Conservation (phyloP, 176 grass and related monocot species). For the Oryza rufipogon region DNA sequence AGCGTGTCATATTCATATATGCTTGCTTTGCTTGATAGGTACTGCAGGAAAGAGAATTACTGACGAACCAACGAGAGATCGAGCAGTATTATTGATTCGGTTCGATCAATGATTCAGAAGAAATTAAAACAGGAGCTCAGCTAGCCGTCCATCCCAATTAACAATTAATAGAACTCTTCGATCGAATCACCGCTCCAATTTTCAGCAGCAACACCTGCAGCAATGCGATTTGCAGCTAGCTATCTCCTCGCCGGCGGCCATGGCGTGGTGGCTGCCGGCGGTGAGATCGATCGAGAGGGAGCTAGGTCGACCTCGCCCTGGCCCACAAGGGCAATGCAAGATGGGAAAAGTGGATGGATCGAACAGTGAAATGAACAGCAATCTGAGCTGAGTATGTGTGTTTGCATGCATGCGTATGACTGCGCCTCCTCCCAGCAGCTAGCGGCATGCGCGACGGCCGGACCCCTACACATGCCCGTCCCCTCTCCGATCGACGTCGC, state of each 20-base stretch:
- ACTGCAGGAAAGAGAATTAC: not conserved
- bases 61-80: not conserved
- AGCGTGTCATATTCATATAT: not conserved
- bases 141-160: not conserved
- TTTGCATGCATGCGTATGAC: not conserved
- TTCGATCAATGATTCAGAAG: not conserved
- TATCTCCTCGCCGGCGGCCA: not conserved
- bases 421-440: not conserved
- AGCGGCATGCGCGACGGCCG: conserved; percentile 11
- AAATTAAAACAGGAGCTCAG: not conserved
- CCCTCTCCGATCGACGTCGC: not conserved
- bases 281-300: not conserved
- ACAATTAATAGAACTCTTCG: not conserved
- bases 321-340: not conserved
- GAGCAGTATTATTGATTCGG: not conserved
- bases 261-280: too few relatives aligned
- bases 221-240: not conserved
- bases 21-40: not conserved
- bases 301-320: not conserved
- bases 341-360: not conserved
- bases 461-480: conserved; percentile 43
- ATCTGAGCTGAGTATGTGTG: too few relatives aligned
- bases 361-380: conserved; percentile 29
- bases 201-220: not conserved
- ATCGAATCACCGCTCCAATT: not conserved